Conservation (phyloP, 2,329 filamentous ascomycete species). For the Thermomyces lanuginosus region DNA sequence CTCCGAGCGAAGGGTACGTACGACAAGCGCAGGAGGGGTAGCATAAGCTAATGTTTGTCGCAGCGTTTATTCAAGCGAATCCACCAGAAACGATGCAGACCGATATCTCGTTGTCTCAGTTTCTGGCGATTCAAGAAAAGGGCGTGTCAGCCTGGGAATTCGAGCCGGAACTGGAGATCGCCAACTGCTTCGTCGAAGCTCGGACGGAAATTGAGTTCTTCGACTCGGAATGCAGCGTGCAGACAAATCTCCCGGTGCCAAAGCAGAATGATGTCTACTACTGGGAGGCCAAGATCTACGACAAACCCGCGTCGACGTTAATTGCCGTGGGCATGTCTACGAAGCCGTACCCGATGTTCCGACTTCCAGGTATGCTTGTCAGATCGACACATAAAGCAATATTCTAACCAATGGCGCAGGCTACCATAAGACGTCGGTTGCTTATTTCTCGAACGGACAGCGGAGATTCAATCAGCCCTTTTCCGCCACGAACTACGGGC, state of each 20-base stretch:
- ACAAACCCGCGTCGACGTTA: slow-evolving; percentile 77
- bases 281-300: slow-evolving; percentile 97
- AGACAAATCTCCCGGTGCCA: slow-evolving; percentile 88
- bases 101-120: slow-evolving; percentile 94
- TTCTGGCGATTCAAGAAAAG: slow-evolving; percentile 96
- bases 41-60: slow-evolving; percentile 1
- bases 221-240: slow-evolving; percentile 91
- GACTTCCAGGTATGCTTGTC: slow-evolving; percentile 60
- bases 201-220: slow-evolving; percentile 98
- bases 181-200: slow-evolving; percentile 94
- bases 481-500: slow-evolving; percentile 59
- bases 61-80: slow-evolving; percentile 86
- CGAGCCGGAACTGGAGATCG: slow-evolving; percentile 95
- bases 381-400: not conserved
- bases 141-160: slow-evolving; percentile 99
- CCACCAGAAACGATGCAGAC: slow-evolving; percentile 90
- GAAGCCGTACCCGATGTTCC: slow-evolving; percentile 90
- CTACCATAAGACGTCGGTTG: slow-evolving; percentile 81
- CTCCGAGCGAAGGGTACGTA: slow-evolving; percentile 74
- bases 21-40: slow-evolving; percentile 7
- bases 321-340: slow-evolving; percentile 89
- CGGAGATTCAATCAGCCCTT: slow-evolving; percentile 92
- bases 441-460: slow-evolving; percentile 75
- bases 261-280: slow-evolving; percentile 99
- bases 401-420: slow-evolving; percentile 35